phyloP scores from a whole-genome alignment of 352 stramenopile genomes.

The Plasmopara muralis region DNA sequence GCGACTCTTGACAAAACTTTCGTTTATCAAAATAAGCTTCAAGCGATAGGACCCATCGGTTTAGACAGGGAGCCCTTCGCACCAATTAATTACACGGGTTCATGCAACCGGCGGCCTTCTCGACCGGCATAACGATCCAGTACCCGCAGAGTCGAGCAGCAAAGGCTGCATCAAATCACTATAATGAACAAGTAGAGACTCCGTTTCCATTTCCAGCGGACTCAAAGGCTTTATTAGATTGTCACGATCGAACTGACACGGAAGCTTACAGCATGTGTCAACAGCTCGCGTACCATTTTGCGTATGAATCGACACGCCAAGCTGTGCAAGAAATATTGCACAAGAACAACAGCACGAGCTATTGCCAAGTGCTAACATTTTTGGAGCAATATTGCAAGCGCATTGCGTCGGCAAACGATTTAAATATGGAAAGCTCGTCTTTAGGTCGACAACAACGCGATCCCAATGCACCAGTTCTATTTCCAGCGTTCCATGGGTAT shows the following conservation, averaged over 20 bases:
- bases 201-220: constrained; percentile 23
- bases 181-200: background rate
- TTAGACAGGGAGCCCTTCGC: background rate
- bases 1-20: constrained; percentile 17
- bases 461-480: constrained; percentile 23
- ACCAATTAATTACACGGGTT: background rate
- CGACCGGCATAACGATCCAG: constrained; percentile 49
- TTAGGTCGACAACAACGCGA: constrained; percentile 12
- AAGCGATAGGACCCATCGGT: background rate
- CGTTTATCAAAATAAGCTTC: background rate
- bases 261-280: constrained; percentile 43
- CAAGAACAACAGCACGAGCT: constrained; percentile 63
- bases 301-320: constrained; percentile 41
- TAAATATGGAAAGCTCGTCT: background rate
- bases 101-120: constrained; percentile 45
- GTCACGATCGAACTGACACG: constrained; percentile 18
- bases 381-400: constrained; percentile 45
- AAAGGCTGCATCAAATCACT: background rate
- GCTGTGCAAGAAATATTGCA: constrained; percentile 54
- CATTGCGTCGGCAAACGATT: constrained; percentile 1
- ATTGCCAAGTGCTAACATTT: constrained; percentile 53
- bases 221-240: constrained; percentile 1
- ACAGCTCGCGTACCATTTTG: constrained; percentile 63
- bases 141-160: constrained; percentile 19
- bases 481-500: constrained; percentile 43